Conservation (phyloP, 2,329 filamentous ascomycete genomes). For the Apiospora arundinis region DNA sequence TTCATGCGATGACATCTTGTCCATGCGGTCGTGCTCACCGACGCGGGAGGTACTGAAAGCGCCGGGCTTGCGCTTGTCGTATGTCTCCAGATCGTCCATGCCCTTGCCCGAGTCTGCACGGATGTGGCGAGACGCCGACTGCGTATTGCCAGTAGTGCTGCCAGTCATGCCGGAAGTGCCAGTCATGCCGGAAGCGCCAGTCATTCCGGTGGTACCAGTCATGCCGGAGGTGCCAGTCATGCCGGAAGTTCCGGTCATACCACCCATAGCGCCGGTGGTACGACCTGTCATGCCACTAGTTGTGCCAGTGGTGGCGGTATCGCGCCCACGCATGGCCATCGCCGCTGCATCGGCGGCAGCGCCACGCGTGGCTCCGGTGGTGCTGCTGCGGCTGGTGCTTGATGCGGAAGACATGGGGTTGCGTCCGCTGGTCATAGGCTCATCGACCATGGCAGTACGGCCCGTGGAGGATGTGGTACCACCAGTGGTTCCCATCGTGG, state of each 20-base stretch:
- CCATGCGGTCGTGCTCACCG: slow-evolving; percentile 10
- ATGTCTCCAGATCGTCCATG: not conserved
- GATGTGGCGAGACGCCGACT: not conserved
- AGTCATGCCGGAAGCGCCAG: not conserved
- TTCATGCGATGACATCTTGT: slow-evolving; percentile 2
- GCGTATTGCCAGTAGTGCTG: not conserved
- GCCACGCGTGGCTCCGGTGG: not conserved
- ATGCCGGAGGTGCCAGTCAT: not conserved
- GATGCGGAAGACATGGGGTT: not conserved
- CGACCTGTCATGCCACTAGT: not conserved
- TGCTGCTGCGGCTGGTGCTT: not conserved
- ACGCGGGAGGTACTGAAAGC: slow-evolving; percentile 28
- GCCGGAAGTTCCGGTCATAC: not conserved
- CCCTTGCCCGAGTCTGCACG: slow-evolving; percentile 22
- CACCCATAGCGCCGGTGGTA: not conserved
- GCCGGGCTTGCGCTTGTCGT: slow-evolving; percentile 24
- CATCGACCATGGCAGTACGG: not conserved
- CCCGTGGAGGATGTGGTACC: not conserved
- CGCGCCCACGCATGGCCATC: not conserved
- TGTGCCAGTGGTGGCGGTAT: not conserved
- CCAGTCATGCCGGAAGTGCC: not conserved
- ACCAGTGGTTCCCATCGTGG: not conserved
- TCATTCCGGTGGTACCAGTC: not conserved
- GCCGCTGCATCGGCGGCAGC: slow-evolving; percentile 8
- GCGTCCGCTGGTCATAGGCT: not conserved